Conservation (phyloP, 495 filamentous ascomycete species). For the Penicillium bovifimosum region DNA sequence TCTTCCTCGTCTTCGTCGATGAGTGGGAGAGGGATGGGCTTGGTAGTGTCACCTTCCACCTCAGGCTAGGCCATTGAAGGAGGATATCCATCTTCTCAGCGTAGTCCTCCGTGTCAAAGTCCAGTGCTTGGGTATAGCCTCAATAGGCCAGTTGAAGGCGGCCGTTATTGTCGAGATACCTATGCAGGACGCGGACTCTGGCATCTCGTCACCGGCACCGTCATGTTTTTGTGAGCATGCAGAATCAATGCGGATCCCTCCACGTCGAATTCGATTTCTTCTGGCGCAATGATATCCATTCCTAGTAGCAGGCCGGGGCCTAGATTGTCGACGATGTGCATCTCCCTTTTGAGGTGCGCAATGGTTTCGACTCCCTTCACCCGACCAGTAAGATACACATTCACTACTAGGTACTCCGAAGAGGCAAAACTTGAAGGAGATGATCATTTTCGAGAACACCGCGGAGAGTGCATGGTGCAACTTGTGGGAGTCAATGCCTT, state of each 20-base stretch:
- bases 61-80: slow-evolving; percentile 3
- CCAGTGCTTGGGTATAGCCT: neutral
- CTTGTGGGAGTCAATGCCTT: neutral
- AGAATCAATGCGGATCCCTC: too few relatives aligned
- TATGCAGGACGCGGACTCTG: slow-evolving; percentile 4
- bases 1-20: slow-evolving; percentile 8
- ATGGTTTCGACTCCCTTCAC: too few relatives aligned
- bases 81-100: slow-evolving; percentile 1
- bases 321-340: too few relatives aligned
- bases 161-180: slow-evolving; percentile 1
- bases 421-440: too few relatives aligned
- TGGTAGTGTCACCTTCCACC: neutral
- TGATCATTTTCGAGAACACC: neutral
- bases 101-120: slow-evolving; percentile 2
- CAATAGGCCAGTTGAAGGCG: slow-evolving; percentile 1
- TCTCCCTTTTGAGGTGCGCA: too few relatives aligned
- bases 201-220: too few relatives aligned
- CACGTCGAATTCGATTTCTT: too few relatives aligned
- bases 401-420: too few relatives aligned
- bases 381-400: too few relatives aligned
- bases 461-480: neutral
- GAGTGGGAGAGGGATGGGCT: neutral
- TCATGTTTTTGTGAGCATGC: too few relatives aligned
- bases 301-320: too few relatives aligned
- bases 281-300: too few relatives aligned